phyloP scores from a whole-genome alignment of 257 asterid species.

The Capsicum chinense region DNA sequence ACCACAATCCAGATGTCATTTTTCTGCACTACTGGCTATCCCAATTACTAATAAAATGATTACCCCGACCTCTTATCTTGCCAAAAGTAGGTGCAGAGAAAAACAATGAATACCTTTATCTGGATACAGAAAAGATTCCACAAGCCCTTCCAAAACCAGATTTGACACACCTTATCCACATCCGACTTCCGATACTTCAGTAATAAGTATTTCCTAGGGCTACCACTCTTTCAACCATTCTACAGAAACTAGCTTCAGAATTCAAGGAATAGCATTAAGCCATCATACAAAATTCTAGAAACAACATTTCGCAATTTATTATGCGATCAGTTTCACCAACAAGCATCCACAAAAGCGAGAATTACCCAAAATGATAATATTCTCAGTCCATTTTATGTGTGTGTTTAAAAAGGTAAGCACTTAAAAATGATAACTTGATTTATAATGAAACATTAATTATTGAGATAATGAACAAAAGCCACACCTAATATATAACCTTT shows the following conservation, averaged over 20 bases:
- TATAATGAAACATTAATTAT: not conserved
- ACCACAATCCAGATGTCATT: slow-evolving; percentile 15
- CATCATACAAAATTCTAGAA: not conserved
- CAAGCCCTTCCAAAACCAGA: not conserved
- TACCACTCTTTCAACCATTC: not conserved
- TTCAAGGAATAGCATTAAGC: not conserved
- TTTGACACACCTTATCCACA: not conserved
- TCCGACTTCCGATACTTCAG: not conserved
- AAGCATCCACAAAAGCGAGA: slow-evolving; percentile 9
- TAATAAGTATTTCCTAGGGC: not conserved
- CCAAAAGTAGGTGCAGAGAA: not conserved
- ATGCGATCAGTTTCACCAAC: not conserved
- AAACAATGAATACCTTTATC: not conserved
- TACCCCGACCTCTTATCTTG: not conserved
- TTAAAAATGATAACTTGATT: not conserved
- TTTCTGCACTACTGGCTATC: slow-evolving; percentile 9
- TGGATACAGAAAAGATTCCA: not conserved
- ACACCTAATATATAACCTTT: too few relatives aligned
- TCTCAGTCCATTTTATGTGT: not conserved
- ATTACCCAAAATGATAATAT: not conserved
- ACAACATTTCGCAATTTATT: not conserved
- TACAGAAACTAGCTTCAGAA: slow-evolving; percentile 7
- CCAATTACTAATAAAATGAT: slow-evolving; percentile 1
- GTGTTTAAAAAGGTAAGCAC: not conserved
- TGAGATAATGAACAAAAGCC: not conserved